Conservation (phyloP, 2,329 filamentous ascomycete species). For the Epichloe typhina region DNA sequence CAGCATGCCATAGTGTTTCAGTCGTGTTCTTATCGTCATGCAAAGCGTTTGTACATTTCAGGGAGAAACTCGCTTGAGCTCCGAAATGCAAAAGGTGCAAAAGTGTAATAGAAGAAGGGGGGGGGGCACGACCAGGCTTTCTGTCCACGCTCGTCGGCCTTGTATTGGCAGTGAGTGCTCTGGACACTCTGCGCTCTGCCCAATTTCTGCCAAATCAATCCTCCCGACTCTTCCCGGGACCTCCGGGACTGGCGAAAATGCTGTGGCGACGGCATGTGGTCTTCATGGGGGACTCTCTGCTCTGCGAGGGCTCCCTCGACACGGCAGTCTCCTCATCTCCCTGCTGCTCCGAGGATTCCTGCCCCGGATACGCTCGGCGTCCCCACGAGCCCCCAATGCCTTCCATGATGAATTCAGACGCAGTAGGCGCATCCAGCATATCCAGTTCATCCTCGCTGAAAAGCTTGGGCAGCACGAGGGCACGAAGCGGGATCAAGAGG, state of each 20-base stretch:
- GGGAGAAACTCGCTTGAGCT: too few species aligned
- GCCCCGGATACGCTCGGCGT: slow-evolving; percentile 10
- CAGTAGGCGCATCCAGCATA: slow-evolving; percentile 58
- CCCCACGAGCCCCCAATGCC: slow-evolving; percentile 54
- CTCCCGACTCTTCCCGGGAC: slow-evolving; percentile 20
- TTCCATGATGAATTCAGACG: slow-evolving; percentile 64
- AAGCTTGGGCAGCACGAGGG: slow-evolving; percentile 47
- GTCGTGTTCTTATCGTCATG: too few species aligned
- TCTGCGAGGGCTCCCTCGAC: slow-evolving; percentile 7
- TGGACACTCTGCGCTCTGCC: slow-evolving; percentile 16
- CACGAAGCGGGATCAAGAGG: slow-evolving; percentile 51
- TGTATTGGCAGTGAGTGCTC: slow-evolving; percentile 16
- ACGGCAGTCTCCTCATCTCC: background rate
- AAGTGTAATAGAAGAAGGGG: too few species aligned
- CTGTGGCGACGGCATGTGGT: slow-evolving; percentile 10
- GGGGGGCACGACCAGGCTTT: background rate
- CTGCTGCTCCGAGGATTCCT: slow-evolving; percentile 1
- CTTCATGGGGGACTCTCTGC: slow-evolving; percentile 1
- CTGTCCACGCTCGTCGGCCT: slow-evolving; percentile 15
- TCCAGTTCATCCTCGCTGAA: slow-evolving; percentile 48
- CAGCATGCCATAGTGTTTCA: too few species aligned
- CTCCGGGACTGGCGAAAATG: slow-evolving; percentile 15
- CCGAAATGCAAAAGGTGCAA: too few species aligned
- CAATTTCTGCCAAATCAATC: slow-evolving; percentile 21
- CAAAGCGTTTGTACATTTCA: too few species aligned